Base-by-base conservation (phyloP, 768 basidiomycete genomes). In the Auricularia cornea region DNA sequence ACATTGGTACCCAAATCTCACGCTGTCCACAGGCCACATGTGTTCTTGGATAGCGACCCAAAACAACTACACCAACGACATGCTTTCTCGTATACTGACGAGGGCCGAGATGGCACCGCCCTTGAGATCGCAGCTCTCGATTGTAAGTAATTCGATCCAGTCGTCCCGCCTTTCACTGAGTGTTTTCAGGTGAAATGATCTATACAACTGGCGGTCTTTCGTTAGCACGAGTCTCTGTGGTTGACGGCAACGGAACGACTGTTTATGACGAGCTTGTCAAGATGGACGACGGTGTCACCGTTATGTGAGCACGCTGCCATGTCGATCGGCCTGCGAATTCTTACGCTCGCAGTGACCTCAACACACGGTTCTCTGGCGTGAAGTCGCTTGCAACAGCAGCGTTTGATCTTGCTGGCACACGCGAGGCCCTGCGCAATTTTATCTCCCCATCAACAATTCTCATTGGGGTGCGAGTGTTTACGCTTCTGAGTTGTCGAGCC, bases 141-240 rank as follows among this genome's bases (percentile, higher is more conserved):
- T 72, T 98, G 97, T 71, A 14, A 11, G 51, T 52, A 8, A 8
- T n/a, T 10, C 20, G 35, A 14, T 10, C 12, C 44, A 20, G 20
- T 18, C 16, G 8, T 18, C 20, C 23, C 0, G 44, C 44, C 20
- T 23, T 48, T 20, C 44, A 6, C 44, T 48, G 44, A 18, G 20
- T 14, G 6, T 1, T 6, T 23, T 12, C 26, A 57, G 54, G 54
- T 57, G 97, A 99, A 75, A 94, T 98, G 91, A 81, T 98, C 10
- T 94, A 95, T 76, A 90, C 93, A 0, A 98, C 95, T 0, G 91
- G 90, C 3, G 97, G 97, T 0, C 85, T 93, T 82, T 86, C 89
- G 26, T 85, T 97, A 3, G 96, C 94, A 2, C 84, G 97, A 3
- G 86, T 97, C 2, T 97, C 95, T 0, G 84, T 96, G 6, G 84